Conservation (phyloP, 495 filamentous ascomycete species). For the Gamarada debralockiae region DNA sequence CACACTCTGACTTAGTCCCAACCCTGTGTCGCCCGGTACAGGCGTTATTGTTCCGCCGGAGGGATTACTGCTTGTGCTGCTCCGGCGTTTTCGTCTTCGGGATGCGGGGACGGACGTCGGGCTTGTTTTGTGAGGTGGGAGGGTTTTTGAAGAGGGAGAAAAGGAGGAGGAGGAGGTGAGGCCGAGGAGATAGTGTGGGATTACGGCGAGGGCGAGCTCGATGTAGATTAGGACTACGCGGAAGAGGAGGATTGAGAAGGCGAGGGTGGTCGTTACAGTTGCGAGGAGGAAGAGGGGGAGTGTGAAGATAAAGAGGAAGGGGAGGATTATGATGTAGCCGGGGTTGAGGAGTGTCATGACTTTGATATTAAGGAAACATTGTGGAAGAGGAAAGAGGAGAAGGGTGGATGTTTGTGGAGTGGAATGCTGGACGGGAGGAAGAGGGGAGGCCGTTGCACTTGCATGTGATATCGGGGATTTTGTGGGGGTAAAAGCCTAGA, state of each 20-base stretch:
- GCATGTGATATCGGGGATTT: conserved; percentile 1
- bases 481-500: neutral
- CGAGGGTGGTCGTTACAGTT: conserved; percentile 61
- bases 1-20: conserved; percentile 35
- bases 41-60: conserved; percentile 34
- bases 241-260: conserved; percentile 60
- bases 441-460: too few relatives aligned
- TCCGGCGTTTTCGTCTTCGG: conserved; percentile 33
- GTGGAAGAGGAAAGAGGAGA: conserved; percentile 16
- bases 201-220: conserved; percentile 57
- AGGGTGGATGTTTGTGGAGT: neutral
- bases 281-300: conserved; percentile 68
- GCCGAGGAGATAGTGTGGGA: conserved; percentile 54
- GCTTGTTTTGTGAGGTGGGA: conserved; percentile 3
- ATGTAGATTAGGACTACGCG: conserved; percentile 65
- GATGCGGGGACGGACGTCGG: conserved; percentile 16
- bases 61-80: conserved; percentile 29
- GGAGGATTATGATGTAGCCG: conserved; percentile 53
- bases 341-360: conserved; percentile 42
- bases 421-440: neutral
- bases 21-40: conserved; percentile 25
- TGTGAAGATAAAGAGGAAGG: conserved; percentile 56
- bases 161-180: conserved; percentile 23
- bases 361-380: neutral
- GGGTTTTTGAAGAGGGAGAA: too few relatives aligned